Evolutionary conservation across 2,329 filamentous ascomycete species (phyloP).

Genomic region (Fusarium nelsonii): DNA sequence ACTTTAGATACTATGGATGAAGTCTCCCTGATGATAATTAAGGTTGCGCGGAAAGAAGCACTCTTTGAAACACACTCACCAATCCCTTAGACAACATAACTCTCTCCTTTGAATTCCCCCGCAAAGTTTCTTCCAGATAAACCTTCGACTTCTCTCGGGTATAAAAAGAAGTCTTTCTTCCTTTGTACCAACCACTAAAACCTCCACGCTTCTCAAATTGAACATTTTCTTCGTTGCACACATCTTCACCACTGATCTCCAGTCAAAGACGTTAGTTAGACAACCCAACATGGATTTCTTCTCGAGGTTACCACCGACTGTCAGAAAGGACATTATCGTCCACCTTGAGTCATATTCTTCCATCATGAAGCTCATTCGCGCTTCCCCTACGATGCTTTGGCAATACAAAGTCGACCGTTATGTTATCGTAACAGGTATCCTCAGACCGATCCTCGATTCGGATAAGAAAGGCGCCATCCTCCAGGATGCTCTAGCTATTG

Average conservation of each 20-base stretch:
- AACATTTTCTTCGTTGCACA: not conserved
- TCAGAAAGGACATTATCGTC: not conserved
- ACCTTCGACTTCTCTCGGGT: no score
- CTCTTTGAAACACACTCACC: no score
- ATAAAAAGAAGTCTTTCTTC: no score
- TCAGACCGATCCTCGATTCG: not conserved
- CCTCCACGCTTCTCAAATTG: no score
- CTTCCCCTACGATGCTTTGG: conserved; percentile 10
- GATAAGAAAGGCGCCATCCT: not conserved
- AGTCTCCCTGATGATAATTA: no score
- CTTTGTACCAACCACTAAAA: no score
- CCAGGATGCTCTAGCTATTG: conserved; percentile 1
- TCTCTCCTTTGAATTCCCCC: no score
- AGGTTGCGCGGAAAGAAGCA: no score
- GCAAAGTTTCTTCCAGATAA: no score
- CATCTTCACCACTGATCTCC: no score
- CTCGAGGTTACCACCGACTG: not conserved
- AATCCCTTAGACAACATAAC: no score
- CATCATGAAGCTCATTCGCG: conserved; percentile 1
- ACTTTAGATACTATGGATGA: no score
- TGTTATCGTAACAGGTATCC: not conserved
- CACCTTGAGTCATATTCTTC: conserved; percentile 4
- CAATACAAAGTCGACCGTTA: not conserved
- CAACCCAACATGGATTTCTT: not conserved
- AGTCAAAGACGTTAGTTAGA: fast-evolving